phyloP scores from a whole-genome alignment of 192 early-diverging fungal species.

The Borealophlyctis nickersoniae region DNA sequence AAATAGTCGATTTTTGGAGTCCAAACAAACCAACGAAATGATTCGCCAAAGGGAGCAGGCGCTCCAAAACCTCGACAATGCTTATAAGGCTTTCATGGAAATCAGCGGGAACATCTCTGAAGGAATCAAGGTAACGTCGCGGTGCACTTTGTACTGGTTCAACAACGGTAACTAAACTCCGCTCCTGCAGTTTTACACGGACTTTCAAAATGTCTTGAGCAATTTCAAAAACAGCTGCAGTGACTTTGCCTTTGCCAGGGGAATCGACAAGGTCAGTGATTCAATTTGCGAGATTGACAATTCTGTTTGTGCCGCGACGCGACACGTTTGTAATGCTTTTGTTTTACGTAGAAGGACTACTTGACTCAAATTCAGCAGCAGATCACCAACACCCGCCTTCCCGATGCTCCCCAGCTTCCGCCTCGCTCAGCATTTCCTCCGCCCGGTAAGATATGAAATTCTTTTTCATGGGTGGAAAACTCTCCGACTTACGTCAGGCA shows the following conservation, averaged over 20 bases:
- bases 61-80: conserved; percentile 71
- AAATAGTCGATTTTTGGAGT: conserved; percentile 65
- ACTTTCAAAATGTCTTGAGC: conserved; percentile 62
- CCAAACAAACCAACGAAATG: conserved; percentile 52
- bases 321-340: too few relatives aligned
- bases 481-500: background rate
- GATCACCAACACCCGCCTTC: background rate
- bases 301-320: too few relatives aligned
- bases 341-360: conserved; percentile 48
- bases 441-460: background rate
- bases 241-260: conserved; percentile 69
- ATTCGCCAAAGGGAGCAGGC: conserved; percentile 72
- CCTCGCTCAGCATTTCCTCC: background rate
- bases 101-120: conserved; percentile 73
- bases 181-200: conserved; percentile 63
- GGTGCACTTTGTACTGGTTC: background rate
- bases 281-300: too few relatives aligned
- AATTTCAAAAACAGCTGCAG: conserved; percentile 59
- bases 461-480: background rate
- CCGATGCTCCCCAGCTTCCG: background rate
- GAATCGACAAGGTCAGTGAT: conserved; percentile 69
- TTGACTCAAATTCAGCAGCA: conserved; percentile 14
- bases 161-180: background rate
- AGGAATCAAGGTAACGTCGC: conserved; percentile 60
- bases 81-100: conserved; percentile 70